phyloP scores from a whole-genome alignment of 163 green algal species.

The Volvox carteri region DNA sequence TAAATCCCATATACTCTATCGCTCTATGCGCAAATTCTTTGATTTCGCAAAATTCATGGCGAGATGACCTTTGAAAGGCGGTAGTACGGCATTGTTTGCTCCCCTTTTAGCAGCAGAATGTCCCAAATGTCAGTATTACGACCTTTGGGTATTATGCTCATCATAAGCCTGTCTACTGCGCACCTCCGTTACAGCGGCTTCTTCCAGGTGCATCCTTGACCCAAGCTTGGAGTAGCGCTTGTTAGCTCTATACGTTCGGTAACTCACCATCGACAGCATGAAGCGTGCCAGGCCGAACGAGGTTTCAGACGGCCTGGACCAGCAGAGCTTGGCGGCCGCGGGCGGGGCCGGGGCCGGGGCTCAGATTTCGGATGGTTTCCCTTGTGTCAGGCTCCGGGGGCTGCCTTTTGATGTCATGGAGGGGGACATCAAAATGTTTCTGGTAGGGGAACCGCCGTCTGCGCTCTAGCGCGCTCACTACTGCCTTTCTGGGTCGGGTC shows the following conservation, averaged over 20 bases:
- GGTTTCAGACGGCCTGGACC: slow-evolving; percentile 29
- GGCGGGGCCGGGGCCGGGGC: slow-evolving; percentile 39
- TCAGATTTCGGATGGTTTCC: slow-evolving; percentile 69
- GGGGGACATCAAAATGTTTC: slow-evolving; percentile 86
- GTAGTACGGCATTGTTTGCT: too few relatives aligned
- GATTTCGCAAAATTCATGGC: too few relatives aligned
- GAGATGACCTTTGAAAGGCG: too few relatives aligned
- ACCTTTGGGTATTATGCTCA: too few relatives aligned
- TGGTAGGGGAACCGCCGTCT: slow-evolving; percentile 75
- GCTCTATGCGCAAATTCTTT: too few relatives aligned
- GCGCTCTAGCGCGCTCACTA: slow-evolving; percentile 17
- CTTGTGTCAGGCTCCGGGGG: slow-evolving; percentile 82
- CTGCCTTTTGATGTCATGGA: slow-evolving; percentile 87
- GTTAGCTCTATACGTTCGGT: neutral
- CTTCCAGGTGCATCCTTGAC: too few relatives aligned
- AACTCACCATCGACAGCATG: neutral
- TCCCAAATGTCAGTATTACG: too few relatives aligned
- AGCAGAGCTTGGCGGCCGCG: slow-evolving; percentile 42
- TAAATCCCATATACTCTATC: too few relatives aligned
- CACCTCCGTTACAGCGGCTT: too few relatives aligned
- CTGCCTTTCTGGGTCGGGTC: slow-evolving; percentile 20
- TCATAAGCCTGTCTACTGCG: too few relatives aligned
- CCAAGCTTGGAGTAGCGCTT: neutral
- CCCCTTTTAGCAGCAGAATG: too few relatives aligned
- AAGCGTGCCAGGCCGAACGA: slow-evolving; percentile 47